These are phyloP conservation scores for Coemansia asiatica DNA, from an alignment of 192 early-diverging fungal genomes.

Conservation along the genomic window DNA sequence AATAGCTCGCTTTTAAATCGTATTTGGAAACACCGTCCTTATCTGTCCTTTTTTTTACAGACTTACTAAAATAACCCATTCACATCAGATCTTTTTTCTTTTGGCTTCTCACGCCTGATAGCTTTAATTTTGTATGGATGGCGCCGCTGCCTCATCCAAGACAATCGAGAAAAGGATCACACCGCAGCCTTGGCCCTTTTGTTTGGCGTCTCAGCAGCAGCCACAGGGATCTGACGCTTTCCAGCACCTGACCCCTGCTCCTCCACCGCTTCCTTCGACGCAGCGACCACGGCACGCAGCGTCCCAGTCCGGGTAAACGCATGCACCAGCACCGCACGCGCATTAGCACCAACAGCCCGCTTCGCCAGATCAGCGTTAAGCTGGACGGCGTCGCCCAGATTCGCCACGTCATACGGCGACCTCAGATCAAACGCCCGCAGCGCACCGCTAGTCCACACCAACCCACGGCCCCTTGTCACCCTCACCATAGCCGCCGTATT, in stretches of 20 bases:
- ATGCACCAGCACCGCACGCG: slow-evolving; percentile 41
- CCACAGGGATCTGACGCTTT: neutral
- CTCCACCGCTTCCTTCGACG: neutral
- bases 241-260: neutral
- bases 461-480: slow-evolving; percentile 31
- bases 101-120: too few relatives aligned
- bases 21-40: too few relatives aligned
- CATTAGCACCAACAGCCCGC: slow-evolving; percentile 28
- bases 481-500: slow-evolving; percentile 45
- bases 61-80: too few relatives aligned
- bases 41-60: too few relatives aligned
- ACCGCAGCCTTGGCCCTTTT: neutral
- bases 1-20: too few relatives aligned
- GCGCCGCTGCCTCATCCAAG: too few relatives aligned
- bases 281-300: slow-evolving; percentile 34
- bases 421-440: slow-evolving; percentile 37
- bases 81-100: too few relatives aligned
- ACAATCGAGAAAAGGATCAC: too few relatives aligned
- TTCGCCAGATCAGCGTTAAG: slow-evolving; percentile 50
- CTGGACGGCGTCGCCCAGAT: slow-evolving; percentile 45
- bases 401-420: slow-evolving; percentile 42
- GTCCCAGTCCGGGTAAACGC: slow-evolving; percentile 39
- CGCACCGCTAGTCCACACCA: slow-evolving; percentile 45
- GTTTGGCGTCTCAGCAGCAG: neutral
- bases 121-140: too few relatives aligned